Percentiles rank a stretch among this genome's conserved stretches.
Conservation (phyloP, 2,329 filamentous ascomycete genomes). For the Exophiala sp. region DNA sequence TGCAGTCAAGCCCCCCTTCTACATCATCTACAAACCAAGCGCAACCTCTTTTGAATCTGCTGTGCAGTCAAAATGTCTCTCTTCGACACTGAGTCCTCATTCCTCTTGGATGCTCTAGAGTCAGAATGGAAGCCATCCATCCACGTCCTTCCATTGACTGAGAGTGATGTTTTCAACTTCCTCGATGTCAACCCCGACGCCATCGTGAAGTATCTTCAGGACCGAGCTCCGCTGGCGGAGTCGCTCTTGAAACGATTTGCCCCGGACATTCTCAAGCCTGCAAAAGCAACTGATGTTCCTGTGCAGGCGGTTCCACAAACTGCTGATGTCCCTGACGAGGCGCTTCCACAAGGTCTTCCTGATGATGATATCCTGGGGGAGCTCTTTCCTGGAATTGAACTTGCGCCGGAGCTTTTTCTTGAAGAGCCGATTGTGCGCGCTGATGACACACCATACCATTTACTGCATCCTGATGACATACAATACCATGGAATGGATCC, state of each 20-base stretch:
- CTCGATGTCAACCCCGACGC: constrained; percentile 17
- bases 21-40: too few relatives aligned
- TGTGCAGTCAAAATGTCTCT: constrained; percentile 14
- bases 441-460: too few relatives aligned
- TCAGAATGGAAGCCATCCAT: constrained; percentile 5
- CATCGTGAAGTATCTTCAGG: constrained; percentile 10
- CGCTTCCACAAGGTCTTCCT: not conserved
- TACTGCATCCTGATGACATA: too few relatives aligned
- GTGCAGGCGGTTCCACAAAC: not conserved
- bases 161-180: constrained; percentile 9
- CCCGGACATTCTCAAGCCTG: not conserved
- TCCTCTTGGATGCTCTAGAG: constrained; percentile 12
- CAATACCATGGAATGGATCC: too few relatives aligned
- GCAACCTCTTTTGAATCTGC: not conserved
- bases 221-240: constrained; percentile 4
- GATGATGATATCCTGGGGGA: not conserved
- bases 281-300: not conserved
- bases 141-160: constrained; percentile 8
- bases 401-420: not conserved
- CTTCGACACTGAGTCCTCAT: constrained; percentile 9
- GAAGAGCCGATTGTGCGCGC: too few relatives aligned
- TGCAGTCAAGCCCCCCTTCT: too few relatives aligned
- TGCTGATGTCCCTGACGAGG: not conserved
- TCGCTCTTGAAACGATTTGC: constrained; percentile 1
- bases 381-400: not conserved